Percentiles rank a stretch among this genome's conserved stretches.
phyloP scores from a whole-genome alignment of 2,329 filamentous ascomycete genomes.

The Fusarium sp. region DNA sequence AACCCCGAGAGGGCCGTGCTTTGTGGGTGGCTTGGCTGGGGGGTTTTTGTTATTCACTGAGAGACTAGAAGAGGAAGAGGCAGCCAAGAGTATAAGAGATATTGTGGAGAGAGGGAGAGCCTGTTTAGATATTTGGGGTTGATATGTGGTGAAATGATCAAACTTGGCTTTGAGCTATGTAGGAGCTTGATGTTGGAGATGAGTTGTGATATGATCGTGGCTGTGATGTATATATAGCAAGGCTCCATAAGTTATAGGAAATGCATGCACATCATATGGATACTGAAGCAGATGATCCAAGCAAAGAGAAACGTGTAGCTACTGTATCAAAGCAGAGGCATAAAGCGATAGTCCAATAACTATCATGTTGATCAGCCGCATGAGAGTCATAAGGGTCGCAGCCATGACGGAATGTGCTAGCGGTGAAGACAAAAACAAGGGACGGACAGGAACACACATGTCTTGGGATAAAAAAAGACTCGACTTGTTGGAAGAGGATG shows the following conservation, averaged over 20 bases:
- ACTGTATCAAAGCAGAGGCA: too few species aligned
- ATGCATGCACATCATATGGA: neutral
- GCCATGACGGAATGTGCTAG: conserved; percentile 31
- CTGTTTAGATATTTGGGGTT: neutral
- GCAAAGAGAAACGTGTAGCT: neutral
- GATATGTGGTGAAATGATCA: neutral
- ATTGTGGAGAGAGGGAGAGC: conserved; percentile 2
- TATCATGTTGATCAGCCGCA: conserved; percentile 4
- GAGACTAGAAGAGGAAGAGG: conserved; percentile 14
- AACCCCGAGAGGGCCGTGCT: conserved; percentile 41
- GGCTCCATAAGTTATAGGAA: neutral
- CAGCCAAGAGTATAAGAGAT: conserved; percentile 24
- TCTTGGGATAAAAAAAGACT: conserved; percentile 23
- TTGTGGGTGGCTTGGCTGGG: conserved; percentile 25
- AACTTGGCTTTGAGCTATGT: neutral
- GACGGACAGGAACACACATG: conserved; percentile 11
- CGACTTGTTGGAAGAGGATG: conserved; percentile 9
- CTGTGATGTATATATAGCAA: neutral
- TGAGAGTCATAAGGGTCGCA: conserved; percentile 22
- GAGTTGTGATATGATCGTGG: neutral
- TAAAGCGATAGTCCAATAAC: too few species aligned
- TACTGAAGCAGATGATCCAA: neutral
- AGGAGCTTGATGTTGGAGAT: neutral
- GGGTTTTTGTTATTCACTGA: conserved; percentile 16
- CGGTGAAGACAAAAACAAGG: conserved; percentile 26